Base-by-base conservation (phyloP, 1,139 yeast species). In the Casaregolazyma suthepensis region DNA sequence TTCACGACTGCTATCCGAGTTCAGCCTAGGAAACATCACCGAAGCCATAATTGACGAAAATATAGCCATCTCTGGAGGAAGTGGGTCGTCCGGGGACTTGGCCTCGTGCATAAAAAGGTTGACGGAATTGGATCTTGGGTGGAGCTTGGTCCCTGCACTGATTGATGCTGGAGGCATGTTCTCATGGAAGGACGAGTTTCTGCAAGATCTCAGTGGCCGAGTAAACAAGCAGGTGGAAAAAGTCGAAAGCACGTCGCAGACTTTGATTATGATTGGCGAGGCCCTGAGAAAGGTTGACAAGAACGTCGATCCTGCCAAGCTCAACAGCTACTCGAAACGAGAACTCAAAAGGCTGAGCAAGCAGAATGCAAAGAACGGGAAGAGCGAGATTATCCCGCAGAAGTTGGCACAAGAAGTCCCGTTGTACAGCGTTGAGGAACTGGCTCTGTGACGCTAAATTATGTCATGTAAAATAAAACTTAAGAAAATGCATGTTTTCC, bases 101-200 rank as follows among this genome's bases (percentile, higher is more conserved):
- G 77, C 78, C 55, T 69, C 70, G 43, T 73, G 83, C 54, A 73
- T 76, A 17, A 66, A 67, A 37, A 70, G 76, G 45, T 71, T 77
- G 54, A 63, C 75, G 35, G 64, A 64, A 43, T 62, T 76, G 50
- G 76, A 77, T 56, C 76, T 75, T 57, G 85, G 87, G 23, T 83
- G 83, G 79, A 77, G 75, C 53, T 69, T 86, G 23, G 71, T 85
- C 52, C 80, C 84, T 52, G 75, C 83, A 37, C 75, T 86, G 47
- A 76, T 87, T 53, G 94, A 86, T 66, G 82, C 87, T 5, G 86
- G 85, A 53, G 94, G 94, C 0, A 70, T 86, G 47, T 80, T 85
- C 63, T 79, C 83, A 42, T 83, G 87, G 81, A 72, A 72, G 10
- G 75, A 82, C 46, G 70, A 85, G 43, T n/a, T 52, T 10, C 35